Evolutionary conservation across 305 asterid genomes (phyloP), one percentile per base, ranked within the genome.

Genomic region (Fraxinus velutina): DNA sequence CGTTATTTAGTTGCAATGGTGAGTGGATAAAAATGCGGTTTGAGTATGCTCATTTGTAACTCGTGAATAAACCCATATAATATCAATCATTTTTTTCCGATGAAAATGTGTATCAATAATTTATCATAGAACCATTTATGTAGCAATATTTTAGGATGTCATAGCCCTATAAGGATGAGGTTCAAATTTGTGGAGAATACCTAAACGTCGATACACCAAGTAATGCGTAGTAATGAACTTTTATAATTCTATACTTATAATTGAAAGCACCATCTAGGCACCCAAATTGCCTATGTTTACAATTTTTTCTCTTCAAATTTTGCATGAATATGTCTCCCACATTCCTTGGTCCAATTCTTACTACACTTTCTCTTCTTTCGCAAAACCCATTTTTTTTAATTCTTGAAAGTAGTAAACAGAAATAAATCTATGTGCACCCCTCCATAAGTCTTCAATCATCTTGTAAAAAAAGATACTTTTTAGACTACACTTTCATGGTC

Each of bases 281-380:
- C 44, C 83, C 84, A 42, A 44, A 12, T 44, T 3, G 55, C 17
- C 17, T 44, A 44, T 12, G 55, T 42, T 7, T 37, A 37, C 44
- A 37, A 39, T 9, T 39, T 12, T 42, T 12, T 42, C 52, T 42
- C 52, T 42, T 42, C 52, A 42, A 42, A 42, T 81, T 82, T 32
- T 87, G 83, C 89, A 86, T 89, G 87, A 90, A 88, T 89, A 81
- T 89, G 96, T 88, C 79, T 87, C 91, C 92, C 94, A 86, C 93
- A 84, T 85, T 85, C 52, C 89, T 81, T 86, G 89, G 92, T 82
- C 85, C 50, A 36, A 47, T 76, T 73, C 74, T 68, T 78, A 9
- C 79, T 32, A 57, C 32, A 82, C 82, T 73, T 15, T 75, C 42
- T 77, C 62, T 72, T 7, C 81, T 24, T 24, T 24, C 73, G 2